A percentile compares a stretch with the other conserved stretches of the same genome.
These are phyloP conservation scores for Rhizopogon vesiculosus DNA, from an alignment of 768 basidiomycete genomes.

Conservation along the genomic window DNA sequence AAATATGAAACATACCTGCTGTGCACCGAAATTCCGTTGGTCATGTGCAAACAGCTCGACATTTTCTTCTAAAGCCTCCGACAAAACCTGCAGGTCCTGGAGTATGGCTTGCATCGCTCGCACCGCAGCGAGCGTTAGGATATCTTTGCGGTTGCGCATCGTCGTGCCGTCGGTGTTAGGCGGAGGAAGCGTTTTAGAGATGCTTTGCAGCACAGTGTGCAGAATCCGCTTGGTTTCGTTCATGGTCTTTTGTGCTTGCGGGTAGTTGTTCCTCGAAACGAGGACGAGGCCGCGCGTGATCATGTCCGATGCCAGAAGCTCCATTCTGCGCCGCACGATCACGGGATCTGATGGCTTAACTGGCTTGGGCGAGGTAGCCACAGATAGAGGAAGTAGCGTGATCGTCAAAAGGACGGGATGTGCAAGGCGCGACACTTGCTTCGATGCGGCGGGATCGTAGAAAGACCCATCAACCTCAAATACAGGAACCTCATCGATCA, in stretches of 20 bases:
- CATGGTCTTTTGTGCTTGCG: constrained; percentile 87
- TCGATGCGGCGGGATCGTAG: constrained; percentile 83
- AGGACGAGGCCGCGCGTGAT: constrained; percentile 91
- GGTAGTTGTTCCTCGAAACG: constrained; percentile 85
- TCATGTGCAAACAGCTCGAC: constrained; percentile 90
- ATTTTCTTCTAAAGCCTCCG: constrained; percentile 88
- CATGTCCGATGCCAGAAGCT: constrained; percentile 95
- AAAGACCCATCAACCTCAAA: constrained; percentile 95
- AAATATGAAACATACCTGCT: constrained; percentile 60
- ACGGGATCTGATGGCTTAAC: constrained; percentile 69
- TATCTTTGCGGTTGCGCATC: constrained; percentile 72
- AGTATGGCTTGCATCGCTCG: constrained; percentile 81
- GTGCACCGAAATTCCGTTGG: constrained; percentile 93
- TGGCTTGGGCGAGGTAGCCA: constrained; percentile 25
- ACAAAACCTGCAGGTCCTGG: constrained; percentile 81
- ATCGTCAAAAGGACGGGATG: constrained; percentile 87
- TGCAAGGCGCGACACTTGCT: constrained; percentile 79
- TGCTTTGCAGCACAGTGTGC: constrained; percentile 83
- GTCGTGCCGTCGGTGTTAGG: constrained; percentile 44
- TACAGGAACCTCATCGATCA: constrained; percentile 98
- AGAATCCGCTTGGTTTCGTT: constrained; percentile 89
- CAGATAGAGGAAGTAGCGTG: constrained; percentile 66
- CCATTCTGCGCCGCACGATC: constrained; percentile 93
- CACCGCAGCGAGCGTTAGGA: constrained; percentile 66
- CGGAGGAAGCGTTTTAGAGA: constrained; percentile 67